Percentiles rank a stretch among this genome's conserved stretches.
phyloP scores from a whole-genome alignment of 202 grass and related monocot genomes.

The Panicum virgatum region DNA sequence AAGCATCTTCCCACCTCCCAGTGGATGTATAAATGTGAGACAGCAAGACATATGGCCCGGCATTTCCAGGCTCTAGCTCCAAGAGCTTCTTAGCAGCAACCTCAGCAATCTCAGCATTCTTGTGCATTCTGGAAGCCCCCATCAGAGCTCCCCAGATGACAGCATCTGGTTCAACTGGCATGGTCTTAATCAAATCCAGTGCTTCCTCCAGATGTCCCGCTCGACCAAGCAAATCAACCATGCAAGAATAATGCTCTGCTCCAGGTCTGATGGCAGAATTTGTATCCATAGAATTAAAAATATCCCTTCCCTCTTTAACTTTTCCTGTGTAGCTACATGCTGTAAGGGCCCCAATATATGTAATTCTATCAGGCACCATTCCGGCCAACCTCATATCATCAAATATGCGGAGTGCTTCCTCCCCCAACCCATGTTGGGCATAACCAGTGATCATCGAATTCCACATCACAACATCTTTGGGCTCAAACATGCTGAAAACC shows the following conservation, averaged over 20 bases:
- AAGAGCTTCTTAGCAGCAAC: constrained; percentile 73
- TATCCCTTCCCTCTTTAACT: constrained; percentile 58
- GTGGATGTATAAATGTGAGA: constrained; percentile 74
- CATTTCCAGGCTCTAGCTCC: constrained; percentile 61
- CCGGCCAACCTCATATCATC: constrained; percentile 51
- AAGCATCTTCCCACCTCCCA: constrained; percentile 78
- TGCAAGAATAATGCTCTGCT: constrained; percentile 67
- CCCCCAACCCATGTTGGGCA: constrained; percentile 73
- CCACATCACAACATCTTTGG: constrained; percentile 82
- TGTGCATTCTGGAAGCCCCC: constrained; percentile 76
- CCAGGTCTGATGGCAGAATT: constrained; percentile 48
- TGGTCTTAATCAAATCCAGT: constrained; percentile 60
- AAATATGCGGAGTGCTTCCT: constrained; percentile 73
- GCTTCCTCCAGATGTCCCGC: constrained; percentile 61
- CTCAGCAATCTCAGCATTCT: constrained; percentile 69
- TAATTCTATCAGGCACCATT: constrained; percentile 64
- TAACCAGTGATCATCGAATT: constrained; percentile 90
- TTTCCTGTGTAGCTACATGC: constrained; percentile 83
- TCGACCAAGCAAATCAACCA: constrained; percentile 83
- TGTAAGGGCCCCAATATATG: constrained; percentile 68
- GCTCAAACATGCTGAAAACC: constrained; percentile 59
- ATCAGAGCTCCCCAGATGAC: constrained; percentile 75
- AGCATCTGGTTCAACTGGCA: constrained; percentile 65
- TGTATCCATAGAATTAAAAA: constrained; percentile 65
- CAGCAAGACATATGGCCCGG: constrained; percentile 69